Percentiles rank a stretch among this genome's conserved stretches.
Conservation (phyloP, 2,329 filamentous ascomycete species). For the Didymella segeticola region DNA sequence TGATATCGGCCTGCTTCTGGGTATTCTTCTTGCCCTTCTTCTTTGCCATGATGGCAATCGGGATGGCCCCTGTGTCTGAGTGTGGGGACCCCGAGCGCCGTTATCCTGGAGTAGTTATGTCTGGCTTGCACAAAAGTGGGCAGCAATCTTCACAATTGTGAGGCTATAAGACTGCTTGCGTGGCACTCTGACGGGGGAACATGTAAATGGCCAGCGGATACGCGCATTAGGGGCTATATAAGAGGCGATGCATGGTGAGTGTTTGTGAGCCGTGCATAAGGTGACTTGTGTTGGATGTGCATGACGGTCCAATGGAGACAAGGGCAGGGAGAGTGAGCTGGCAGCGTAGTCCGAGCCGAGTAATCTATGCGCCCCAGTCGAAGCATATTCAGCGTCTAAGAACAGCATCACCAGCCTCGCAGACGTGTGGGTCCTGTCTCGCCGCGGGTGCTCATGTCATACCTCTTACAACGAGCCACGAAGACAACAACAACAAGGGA, state of each 20-base stretch:
- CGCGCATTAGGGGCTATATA: conserved; percentile 47
- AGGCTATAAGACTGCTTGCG: conserved; percentile 45
- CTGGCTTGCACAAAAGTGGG: conserved; percentile 32
- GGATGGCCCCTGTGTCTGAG: conserved; percentile 31
- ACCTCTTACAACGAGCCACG: conserved; percentile 25
- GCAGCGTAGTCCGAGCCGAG: conserved; percentile 40
- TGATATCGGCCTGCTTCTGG: conserved; percentile 38
- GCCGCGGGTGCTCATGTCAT: conserved; percentile 25
- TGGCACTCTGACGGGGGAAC: conserved; percentile 45
- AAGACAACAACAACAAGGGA: conserved; percentile 20
- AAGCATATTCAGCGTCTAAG: conserved; percentile 33
- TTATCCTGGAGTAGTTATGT: conserved; percentile 25
- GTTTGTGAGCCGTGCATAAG: conserved; percentile 37
- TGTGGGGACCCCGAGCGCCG: conserved; percentile 16
- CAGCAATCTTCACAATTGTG: conserved; percentile 26
- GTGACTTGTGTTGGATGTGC: conserved; percentile 40
- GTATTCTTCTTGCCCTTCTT: conserved; percentile 41
- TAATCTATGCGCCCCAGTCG: conserved; percentile 44
- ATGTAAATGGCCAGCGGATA: conserved; percentile 38
- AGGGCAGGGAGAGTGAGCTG: conserved; percentile 40
- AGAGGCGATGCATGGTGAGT: conserved; percentile 34
- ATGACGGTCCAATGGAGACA: conserved; percentile 37
- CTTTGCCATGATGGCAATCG: conserved; percentile 40
- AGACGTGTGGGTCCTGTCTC: conserved; percentile 30
- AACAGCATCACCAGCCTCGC: conserved; percentile 27